Percentiles rank a stretch among this genome's conserved stretches.
phyloP scores from a whole-genome alignment of 148 eudicot species.

The Dysphania ambrosioides region DNA sequence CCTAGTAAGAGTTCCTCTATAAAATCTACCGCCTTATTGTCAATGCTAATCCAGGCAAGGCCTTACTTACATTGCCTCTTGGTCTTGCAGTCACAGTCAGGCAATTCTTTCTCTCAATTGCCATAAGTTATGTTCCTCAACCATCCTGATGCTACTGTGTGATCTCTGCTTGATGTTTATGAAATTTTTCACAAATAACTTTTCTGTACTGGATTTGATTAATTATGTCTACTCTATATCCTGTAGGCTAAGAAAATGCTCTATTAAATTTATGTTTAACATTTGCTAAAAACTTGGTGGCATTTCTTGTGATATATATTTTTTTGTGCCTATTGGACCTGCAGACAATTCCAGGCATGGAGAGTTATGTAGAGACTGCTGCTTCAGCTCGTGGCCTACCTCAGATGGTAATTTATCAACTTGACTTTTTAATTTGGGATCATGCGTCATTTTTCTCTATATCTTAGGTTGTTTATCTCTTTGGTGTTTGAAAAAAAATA shows the following conservation, averaged over 20 bases:
- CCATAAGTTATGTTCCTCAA: neutral
- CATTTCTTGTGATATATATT: constrained; percentile 1
- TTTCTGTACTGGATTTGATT: neutral
- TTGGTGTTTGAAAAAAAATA: neutral
- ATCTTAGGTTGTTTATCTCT: neutral
- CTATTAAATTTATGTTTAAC: neutral
- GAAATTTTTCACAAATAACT: neutral
- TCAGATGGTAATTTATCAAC: constrained; percentile 58
- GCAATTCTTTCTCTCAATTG: neutral
- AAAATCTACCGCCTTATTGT: too few relatives aligned
- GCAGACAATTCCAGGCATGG: constrained; percentile 95
- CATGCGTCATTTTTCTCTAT: neutral
- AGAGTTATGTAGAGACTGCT: constrained; percentile 55
- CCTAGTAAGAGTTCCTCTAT: too few relatives aligned
- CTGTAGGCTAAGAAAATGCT: neutral
- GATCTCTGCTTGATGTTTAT: constrained; percentile 1
- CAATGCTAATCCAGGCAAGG: too few relatives aligned
- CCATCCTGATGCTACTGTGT: neutral
- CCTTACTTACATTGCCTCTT: neutral
- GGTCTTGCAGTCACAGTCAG: neutral
- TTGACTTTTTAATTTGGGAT: neutral
- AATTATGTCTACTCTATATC: neutral
- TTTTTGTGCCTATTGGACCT: constrained; percentile 16
- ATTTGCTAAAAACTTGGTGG: neutral
- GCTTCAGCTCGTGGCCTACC: constrained; percentile 84